Base-by-base conservation (phyloP, 345 rosid genomes). In the Noccaea bulbosa region DNA sequence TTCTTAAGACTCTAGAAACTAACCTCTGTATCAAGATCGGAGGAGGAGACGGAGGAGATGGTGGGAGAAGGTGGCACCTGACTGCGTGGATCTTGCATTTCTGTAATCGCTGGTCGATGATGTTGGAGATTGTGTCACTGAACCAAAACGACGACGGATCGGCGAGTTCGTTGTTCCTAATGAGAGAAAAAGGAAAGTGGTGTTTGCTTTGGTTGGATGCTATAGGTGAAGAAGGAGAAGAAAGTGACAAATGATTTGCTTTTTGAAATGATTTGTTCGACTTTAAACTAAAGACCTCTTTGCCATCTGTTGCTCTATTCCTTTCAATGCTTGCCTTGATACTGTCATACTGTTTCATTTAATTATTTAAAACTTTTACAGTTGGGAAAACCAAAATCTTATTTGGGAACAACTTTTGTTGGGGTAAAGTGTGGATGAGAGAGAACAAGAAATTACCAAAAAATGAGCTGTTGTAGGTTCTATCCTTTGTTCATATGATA, bases 11-110 rank as follows among this genome's bases (percentile, higher is more conserved):
- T 48, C 0, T 20, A 3, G 9, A 40, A 53, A 44, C 62, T n/a
- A 60, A 90, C 98, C 96, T 90, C 96, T 7, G 97, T 86, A 79
- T 88, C 97, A 73, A 93, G 97, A 90, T 93, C 98, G 76, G 96
- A 93, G 74, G 97, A 93, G 64, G 96, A 88, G 30, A 80, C 32
- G 82, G 96, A 92, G 49, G 96, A 89, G 69, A 77, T 79, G 57
- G 94, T 83, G 6, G 98, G 98, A 49, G 96, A 92, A 11, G 88
- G 55, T 32, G 83, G 84, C 27, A 84, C 52, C 24, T 73, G 81
- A 52, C 76, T 75, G 43, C 73, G 74, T 34, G 86, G 91, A 85
- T 87, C 90, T 80, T 72, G 76, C 87, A 85, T 86, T 69, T 52
- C 55, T 50, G 71, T 3, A 35, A 24, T 46, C 12, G 41, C 0